phyloP scores from a whole-genome alignment of 2,329 filamentous ascomycete genomes.

The Epichloe uncinata region DNA sequence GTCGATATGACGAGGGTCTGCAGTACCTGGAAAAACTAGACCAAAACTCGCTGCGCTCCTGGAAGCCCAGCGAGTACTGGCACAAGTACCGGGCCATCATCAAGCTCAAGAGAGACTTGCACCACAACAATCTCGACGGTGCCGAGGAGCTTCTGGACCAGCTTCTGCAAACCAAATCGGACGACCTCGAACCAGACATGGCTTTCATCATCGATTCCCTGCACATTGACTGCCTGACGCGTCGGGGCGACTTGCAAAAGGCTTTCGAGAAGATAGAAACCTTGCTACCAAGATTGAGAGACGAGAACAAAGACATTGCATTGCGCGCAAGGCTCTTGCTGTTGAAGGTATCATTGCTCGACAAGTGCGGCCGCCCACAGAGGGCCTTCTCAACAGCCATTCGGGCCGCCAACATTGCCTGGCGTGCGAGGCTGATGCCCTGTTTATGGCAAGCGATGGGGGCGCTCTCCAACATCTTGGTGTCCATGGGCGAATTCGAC shows the following conservation, averaged over 20 bases:
- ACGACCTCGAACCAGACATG: conserved; percentile 39
- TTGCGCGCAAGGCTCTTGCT: conserved; percentile 59
- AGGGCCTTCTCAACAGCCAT: conserved; percentile 66
- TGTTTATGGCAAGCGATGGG: conserved; percentile 62
- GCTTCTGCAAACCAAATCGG: conserved; percentile 36
- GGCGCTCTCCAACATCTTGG: conserved; percentile 53
- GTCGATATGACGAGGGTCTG: conserved; percentile 57
- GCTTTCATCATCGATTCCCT: conserved; percentile 36
- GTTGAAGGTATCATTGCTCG: conserved; percentile 58
- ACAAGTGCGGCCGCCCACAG: conserved; percentile 53
- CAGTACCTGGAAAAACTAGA: conserved; percentile 32
- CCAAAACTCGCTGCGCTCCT: conserved; percentile 49
- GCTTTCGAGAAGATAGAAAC: conserved; percentile 36
- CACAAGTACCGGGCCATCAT: conserved; percentile 53
- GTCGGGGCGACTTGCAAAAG: conserved; percentile 31
- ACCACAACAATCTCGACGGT: conserved; percentile 38
- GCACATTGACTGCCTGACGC: conserved; percentile 37
- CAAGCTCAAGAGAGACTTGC: conserved; percentile 49
- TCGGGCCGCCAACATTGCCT: conserved; percentile 60
- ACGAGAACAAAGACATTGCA: conserved; percentile 40
- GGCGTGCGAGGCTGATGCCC: conserved; percentile 53
- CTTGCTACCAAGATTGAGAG: conserved; percentile 27
- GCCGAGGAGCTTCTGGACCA: conserved; percentile 38
- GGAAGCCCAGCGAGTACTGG: conserved; percentile 68
- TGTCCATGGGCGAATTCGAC: conserved; percentile 56